phyloP scores from a whole-genome alignment of 2,329 filamentous ascomycete species.

The Fonsecaea monophora region DNA sequence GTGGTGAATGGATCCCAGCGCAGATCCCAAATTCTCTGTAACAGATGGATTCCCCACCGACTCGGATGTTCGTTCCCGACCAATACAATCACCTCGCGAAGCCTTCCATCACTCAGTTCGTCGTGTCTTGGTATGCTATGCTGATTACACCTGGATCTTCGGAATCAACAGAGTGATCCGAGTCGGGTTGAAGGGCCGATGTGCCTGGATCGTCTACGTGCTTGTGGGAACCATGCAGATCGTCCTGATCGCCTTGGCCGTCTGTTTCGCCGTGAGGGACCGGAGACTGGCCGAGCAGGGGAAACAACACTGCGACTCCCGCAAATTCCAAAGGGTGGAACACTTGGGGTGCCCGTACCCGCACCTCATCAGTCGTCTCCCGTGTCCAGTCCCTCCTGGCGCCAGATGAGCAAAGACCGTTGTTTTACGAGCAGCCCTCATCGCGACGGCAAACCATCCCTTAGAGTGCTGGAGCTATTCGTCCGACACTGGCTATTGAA shows the following conservation, averaged over 20 bases:
- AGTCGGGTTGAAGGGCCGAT: slow-evolving; percentile 21
- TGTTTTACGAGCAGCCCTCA: slow-evolving; percentile 14
- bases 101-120: slow-evolving; percentile 26
- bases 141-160: slow-evolving; percentile 30
- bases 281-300: slow-evolving; percentile 23
- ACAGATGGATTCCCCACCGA: slow-evolving; percentile 11
- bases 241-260: slow-evolving; percentile 20
- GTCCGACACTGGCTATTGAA: not conserved
- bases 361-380: slow-evolving; percentile 15
- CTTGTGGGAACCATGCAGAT: slow-evolving; percentile 28
- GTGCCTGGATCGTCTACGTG: slow-evolving; percentile 30
- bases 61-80: slow-evolving; percentile 18
- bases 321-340: slow-evolving; percentile 24
- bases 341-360: slow-evolving; percentile 8
- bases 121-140: slow-evolving; percentile 27
- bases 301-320: slow-evolving; percentile 22
- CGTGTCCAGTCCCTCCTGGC: slow-evolving; percentile 18
- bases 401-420: slow-evolving; percentile 24
- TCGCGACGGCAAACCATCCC: not conserved
- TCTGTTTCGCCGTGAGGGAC: slow-evolving; percentile 27
- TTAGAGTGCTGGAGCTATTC: not conserved
- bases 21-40: not conserved
- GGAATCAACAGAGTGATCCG: slow-evolving; percentile 28
- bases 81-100: slow-evolving; percentile 23
- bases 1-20: not conserved